Conservation (phyloP, 805 yeast species). For the Yarrowia bubula region DNA sequence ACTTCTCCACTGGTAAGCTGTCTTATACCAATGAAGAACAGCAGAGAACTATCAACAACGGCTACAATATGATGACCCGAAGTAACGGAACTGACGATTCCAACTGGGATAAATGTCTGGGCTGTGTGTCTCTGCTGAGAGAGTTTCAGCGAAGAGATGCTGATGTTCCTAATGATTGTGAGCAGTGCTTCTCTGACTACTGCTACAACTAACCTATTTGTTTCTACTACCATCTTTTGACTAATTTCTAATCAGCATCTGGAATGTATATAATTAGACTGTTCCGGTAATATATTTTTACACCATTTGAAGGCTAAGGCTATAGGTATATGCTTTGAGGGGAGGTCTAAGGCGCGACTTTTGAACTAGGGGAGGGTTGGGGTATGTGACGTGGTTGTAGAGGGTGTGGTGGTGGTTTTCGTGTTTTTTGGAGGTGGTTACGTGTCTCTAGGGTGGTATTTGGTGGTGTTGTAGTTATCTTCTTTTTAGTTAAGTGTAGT, state of each 20-base stretch:
- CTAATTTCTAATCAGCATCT: not conserved
- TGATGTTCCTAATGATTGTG: constrained; percentile 58
- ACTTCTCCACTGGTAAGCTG: constrained; percentile 69
- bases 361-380: no score
- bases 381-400: no score
- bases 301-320: no score
- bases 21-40: constrained; percentile 60
- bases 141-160: constrained; percentile 61
- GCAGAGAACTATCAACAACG: constrained; percentile 63
- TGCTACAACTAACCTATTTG: constrained; percentile 55
- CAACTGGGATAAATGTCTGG: constrained; percentile 71
- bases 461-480: no score
- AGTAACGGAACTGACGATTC: constrained; percentile 63
- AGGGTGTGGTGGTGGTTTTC: no score
- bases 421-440: no score
- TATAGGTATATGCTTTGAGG: no score
- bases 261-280: not conserved
- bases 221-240: not conserved
- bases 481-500: no score
- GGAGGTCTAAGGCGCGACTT: no score
- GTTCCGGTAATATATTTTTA: not conserved
- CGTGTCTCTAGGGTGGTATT: no score
- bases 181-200: constrained; percentile 63
- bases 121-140: constrained; percentile 80
- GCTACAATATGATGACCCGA: constrained; percentile 67